These are phyloP conservation scores for Claviceps arundinis DNA, from an alignment of 2,329 filamentous ascomycete species.

Conservation along the genomic window DNA sequence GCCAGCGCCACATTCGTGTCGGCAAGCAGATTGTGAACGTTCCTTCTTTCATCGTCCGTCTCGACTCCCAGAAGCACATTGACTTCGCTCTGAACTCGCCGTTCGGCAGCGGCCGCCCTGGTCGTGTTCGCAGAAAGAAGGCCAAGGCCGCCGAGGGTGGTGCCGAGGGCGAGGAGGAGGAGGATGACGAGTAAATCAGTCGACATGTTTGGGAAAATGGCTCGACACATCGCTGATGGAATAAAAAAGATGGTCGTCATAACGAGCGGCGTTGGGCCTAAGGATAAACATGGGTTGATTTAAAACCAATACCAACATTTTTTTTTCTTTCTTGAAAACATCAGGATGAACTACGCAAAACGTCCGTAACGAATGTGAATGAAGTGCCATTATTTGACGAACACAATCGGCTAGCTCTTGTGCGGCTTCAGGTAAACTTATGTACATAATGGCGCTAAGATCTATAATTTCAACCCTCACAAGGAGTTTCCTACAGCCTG, in stretches of 20 bases:
- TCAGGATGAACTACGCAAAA: background rate
- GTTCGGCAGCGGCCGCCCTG: constrained; percentile 92
- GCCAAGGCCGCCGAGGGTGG: constrained; percentile 85
- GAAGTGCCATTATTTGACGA: background rate
- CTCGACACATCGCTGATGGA: constrained; percentile 23
- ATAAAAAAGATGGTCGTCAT: constrained; percentile 27
- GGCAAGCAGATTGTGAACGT: constrained; percentile 99
- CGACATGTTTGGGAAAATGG: constrained; percentile 17
- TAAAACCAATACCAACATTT: constrained; percentile 15
- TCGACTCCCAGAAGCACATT: constrained; percentile 99
- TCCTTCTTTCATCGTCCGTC: constrained; percentile 97
- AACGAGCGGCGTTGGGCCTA: constrained; percentile 38
- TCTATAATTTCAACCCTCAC: background rate
- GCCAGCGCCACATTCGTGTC: constrained; percentile 98
- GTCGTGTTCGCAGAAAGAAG: constrained; percentile 99
- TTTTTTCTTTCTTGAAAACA: background rate
- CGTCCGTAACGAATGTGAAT: background rate
- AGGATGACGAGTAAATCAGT: constrained; percentile 60
- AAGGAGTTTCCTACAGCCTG: no score
- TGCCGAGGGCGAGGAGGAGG: constrained; percentile 68
- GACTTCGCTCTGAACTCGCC: constrained; percentile 97
- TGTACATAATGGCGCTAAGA: background rate
- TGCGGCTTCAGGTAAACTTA: background rate
- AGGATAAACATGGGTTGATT: constrained; percentile 33
- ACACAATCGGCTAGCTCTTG: background rate